These are phyloP conservation scores for Colletotrichum sp. DNA, from an alignment of 2,329 filamentous ascomycete species.

Conservation along the genomic window DNA sequence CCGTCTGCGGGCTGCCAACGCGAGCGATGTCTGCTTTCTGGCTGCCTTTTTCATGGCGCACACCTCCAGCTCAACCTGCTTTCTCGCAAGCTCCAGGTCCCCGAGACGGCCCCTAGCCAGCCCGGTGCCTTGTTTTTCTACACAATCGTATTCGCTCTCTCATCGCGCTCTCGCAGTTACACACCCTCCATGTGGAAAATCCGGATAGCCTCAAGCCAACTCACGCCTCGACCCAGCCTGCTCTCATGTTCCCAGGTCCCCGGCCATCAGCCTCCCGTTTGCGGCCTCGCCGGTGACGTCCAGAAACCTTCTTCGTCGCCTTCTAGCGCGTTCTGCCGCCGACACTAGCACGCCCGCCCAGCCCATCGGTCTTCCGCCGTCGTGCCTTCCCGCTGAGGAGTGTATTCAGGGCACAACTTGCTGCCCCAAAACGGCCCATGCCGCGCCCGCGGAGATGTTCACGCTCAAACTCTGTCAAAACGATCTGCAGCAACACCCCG, in stretches of 20 bases:
- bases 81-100: constrained; percentile 12
- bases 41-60: not conserved
- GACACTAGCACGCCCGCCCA: not conserved
- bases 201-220: not conserved
- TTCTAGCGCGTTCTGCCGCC: constrained; percentile 12
- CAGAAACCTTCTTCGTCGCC: constrained; percentile 15
- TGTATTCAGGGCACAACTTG: not conserved
- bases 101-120: not conserved
- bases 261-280: constrained; percentile 11
- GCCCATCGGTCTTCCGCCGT: not conserved
- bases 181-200: constrained; percentile 18
- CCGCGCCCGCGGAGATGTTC: not conserved
- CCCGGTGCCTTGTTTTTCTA: not conserved
- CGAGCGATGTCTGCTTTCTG: not conserved
- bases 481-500: not conserved
- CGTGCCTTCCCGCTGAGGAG: not conserved
- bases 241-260: not conserved
- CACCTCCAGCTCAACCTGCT: not conserved
- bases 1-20: not conserved
- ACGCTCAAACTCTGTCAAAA: not conserved
- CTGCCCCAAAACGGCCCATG: not conserved
- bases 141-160: not conserved
- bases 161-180: not conserved
- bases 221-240: not conserved
- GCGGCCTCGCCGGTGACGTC: constrained; percentile 17